Conservation (phyloP, 2,329 filamentous ascomycete genomes). For the Diaporthe capsici region DNA sequence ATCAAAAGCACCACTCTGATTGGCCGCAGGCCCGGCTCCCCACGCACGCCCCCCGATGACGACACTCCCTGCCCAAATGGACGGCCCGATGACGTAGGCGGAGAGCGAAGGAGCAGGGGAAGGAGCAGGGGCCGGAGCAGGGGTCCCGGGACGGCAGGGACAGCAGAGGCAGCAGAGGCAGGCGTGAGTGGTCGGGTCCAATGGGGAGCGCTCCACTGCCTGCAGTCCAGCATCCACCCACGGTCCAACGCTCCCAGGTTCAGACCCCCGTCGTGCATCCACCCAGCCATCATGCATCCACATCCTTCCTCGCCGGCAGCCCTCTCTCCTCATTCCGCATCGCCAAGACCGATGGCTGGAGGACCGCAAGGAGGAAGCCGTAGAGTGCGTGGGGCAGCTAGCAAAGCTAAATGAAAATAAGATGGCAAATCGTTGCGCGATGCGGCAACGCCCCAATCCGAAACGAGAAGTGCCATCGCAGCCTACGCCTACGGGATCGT, state of each 20-base stretch:
- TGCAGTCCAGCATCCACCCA: constrained; percentile 4
- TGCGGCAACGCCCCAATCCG: constrained; percentile 32
- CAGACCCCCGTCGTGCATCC: neutral
- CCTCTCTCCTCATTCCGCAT: constrained; percentile 13
- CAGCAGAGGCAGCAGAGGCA: constrained; percentile 15
- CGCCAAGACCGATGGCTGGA: constrained; percentile 30
- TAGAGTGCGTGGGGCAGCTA: constrained; percentile 10
- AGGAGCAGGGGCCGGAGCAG: neutral
- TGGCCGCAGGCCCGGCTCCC: neutral
- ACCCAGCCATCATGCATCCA: neutral
- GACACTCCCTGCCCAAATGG: constrained; percentile 26
- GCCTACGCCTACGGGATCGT: constrained; percentile 28
- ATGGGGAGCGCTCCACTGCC: constrained; percentile 18
- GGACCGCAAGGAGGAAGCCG: neutral
- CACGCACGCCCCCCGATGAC: constrained; percentile 31
- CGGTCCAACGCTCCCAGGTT: neutral
- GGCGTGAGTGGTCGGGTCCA: constrained; percentile 20
- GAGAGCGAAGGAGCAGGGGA: neutral
- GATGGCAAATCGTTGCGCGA: constrained; percentile 39
- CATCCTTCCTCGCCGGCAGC: neutral
- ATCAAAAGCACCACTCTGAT: neutral
- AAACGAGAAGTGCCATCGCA: constrained; percentile 31
- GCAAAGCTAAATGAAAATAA: constrained; percentile 35
- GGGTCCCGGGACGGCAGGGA: constrained; percentile 8
- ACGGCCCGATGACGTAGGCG: constrained; percentile 36